Conservation (phyloP, 192 early-diverging fungal species). For the Podila verticillata region DNA sequence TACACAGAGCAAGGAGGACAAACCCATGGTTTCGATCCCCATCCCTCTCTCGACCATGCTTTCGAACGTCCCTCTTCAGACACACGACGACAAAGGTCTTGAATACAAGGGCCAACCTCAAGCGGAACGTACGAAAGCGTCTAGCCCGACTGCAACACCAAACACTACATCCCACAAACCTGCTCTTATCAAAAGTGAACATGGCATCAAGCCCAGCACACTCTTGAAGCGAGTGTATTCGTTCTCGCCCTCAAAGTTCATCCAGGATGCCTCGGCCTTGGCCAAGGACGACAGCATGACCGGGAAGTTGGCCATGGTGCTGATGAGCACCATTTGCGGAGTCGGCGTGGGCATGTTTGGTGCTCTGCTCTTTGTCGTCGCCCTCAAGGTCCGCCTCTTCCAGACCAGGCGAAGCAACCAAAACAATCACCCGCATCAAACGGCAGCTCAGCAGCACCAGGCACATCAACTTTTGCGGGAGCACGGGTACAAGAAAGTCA, state of each 20-base stretch:
- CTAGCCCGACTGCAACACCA: background rate
- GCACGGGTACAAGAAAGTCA: slow-evolving; percentile 17
- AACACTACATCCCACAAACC: background rate
- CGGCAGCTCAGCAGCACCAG: slow-evolving; percentile 12
- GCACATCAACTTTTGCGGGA: slow-evolving; percentile 5
- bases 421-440: background rate
- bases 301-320: slow-evolving; percentile 23
- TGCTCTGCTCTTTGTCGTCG: slow-evolving; percentile 35
- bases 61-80: background rate
- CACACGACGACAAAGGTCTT: background rate
- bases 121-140: background rate
- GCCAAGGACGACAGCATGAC: slow-evolving; percentile 10
- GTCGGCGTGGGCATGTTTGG: slow-evolving; percentile 43
- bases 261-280: slow-evolving; percentile 4
- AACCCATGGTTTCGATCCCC: slow-evolving; percentile 15
- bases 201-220: background rate
- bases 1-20: background rate
- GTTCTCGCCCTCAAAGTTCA: slow-evolving; percentile 21
- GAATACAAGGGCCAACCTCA: background rate
- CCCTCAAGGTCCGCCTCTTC: slow-evolving; percentile 32
- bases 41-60: slow-evolving; percentile 4
- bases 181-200: background rate
- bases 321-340: slow-evolving; percentile 38
- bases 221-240: slow-evolving; percentile 13
- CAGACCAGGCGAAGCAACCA: slow-evolving; percentile 4